Base-by-base conservation (phyloP, 306 rosid species). In the Cucurbita argyrosperma region DNA sequence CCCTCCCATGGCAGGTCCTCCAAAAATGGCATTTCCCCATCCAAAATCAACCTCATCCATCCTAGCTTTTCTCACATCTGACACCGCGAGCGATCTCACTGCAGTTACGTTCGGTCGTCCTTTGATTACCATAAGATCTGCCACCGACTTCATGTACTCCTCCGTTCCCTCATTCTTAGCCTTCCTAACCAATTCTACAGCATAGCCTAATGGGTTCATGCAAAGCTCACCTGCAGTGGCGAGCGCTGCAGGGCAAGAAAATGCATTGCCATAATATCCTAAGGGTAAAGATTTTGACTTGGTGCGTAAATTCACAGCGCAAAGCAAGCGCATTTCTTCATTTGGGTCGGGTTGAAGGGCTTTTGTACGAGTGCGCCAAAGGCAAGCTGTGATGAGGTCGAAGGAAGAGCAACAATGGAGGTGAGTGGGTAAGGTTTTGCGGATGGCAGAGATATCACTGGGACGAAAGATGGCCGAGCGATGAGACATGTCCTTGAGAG, bases 61-160 rank as follows among this genome's bases (percentile, higher is more conserved):
- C 4, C 60, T 69, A 0, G 7, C 10, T 35, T 74, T 67, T 0
- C 79, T 56, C 1, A 6, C 0, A 38, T 90, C 82, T 0, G 88
- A 83, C 35, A 90, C 83, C 7, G 57, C 0, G 0, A 6, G 79
- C 2, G 84, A 26, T 0, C 83, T 47, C 0, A 37, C 59, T 0
- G 26, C 16, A 0, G 56, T 70, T 35, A 49, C 77, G 3, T 4
- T 0, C 1, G 87, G 83, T 1, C 83, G 69, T n/a, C 79, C 82
- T 12, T 51, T 80, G 0, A 6, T 72, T 14, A 76, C 89, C 79
- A 83, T 15, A 0, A 80, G 19, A 75, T 88, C 86, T 0, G 85
- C 80, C 11, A 74, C 11, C 0, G 93, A 90, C 7, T 55, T 84
- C 14, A 86, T 15, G 23, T 88, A 88, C 13, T 89, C 91, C 2